These are phyloP conservation scores for Fusarium tupiense DNA, from an alignment of 2,329 filamentous ascomycete genomes.

Conservation along the genomic window DNA sequence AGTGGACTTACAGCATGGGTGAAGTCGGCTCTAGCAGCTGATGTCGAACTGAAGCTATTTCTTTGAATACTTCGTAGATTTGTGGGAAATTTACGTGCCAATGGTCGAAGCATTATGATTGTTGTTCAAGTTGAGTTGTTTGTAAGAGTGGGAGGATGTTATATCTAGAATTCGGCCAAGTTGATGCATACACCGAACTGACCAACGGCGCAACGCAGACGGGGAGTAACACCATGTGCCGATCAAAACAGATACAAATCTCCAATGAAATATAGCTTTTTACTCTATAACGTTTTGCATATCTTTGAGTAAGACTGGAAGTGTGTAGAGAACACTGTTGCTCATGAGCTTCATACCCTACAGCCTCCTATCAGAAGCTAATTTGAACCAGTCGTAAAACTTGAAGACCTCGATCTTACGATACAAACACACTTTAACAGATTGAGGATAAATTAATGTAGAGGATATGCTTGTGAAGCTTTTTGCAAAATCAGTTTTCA, in stretches of 20 bases:
- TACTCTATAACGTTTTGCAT: background rate
- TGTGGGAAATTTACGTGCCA: background rate
- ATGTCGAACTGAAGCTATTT: slow-evolving; percentile 50
- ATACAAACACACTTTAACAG: background rate
- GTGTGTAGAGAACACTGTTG: background rate
- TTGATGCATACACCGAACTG: slow-evolving; percentile 1
- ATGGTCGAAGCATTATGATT: slow-evolving; percentile 27
- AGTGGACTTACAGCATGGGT: slow-evolving; percentile 55
- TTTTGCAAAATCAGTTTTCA: background rate
- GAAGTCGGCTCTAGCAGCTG: slow-evolving; percentile 52
- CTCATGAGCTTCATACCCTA: background rate
- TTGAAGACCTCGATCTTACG: background rate
- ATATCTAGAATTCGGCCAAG: slow-evolving; percentile 2
- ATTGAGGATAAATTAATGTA: background rate
- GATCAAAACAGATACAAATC: background rate
- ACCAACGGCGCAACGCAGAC: slow-evolving; percentile 3
- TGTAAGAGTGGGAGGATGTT: background rate
- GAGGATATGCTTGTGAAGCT: too few relatives aligned
- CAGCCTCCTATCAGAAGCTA: background rate
- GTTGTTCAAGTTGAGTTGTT: slow-evolving; percentile 5
- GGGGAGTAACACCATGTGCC: background rate
- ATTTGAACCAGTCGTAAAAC: too few relatives aligned
- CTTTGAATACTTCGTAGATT: slow-evolving; percentile 14
- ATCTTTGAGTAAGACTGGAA: background rate
- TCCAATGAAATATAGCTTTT: background rate